Percentiles rank a stretch among this genome's conserved stretches.
Evolutionary conservation across 805 yeast species (phyloP).

Genomic region (Spathaspora passalidarum): DNA sequence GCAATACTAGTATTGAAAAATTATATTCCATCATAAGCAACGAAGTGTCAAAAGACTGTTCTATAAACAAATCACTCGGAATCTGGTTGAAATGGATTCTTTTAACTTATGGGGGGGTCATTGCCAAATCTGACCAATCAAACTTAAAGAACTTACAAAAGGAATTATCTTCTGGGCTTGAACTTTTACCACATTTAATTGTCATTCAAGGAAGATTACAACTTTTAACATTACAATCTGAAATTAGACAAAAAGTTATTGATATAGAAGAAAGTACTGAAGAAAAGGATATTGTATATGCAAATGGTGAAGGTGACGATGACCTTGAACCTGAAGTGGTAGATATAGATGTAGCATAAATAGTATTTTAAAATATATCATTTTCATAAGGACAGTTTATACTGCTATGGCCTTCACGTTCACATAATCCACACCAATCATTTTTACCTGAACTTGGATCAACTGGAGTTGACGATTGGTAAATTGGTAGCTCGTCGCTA

Average conservation of each 20-base stretch:
- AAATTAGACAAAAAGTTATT: slow-evolving; percentile 45
- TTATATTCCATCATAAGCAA: slow-evolving; percentile 27
- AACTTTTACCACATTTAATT: slow-evolving; percentile 61
- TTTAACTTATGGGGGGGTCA: slow-evolving; percentile 64
- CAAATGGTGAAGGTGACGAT: slow-evolving; percentile 41
- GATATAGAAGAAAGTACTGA: slow-evolving; percentile 16
- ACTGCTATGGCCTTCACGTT: slow-evolving; percentile 83
- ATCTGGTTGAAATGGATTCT: slow-evolving; percentile 83
- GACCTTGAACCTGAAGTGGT: slow-evolving; percentile 23
- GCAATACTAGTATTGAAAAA: slow-evolving; percentile 11
- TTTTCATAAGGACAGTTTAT: slow-evolving; percentile 84
- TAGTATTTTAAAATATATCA: slow-evolving; percentile 41
- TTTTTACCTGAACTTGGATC: slow-evolving; percentile 75
- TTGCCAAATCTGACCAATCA: slow-evolving; percentile 50
- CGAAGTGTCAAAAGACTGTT: slow-evolving; percentile 26
- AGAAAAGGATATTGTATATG: slow-evolving; percentile 33
- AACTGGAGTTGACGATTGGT: slow-evolving; percentile 42
- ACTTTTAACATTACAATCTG: slow-evolving; percentile 71
- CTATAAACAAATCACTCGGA: slow-evolving; percentile 26
- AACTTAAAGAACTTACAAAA: slow-evolving; percentile 56
- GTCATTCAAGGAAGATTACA: slow-evolving; percentile 85
- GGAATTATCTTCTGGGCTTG: slow-evolving; percentile 53
- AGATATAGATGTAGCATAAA: slow-evolving; percentile 31
- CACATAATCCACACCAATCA: slow-evolving; percentile 93
- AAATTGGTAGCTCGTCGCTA: slow-evolving; percentile 38